Conservation (phyloP, 2,329 filamentous ascomycete genomes). For the Phoma sp. region DNA sequence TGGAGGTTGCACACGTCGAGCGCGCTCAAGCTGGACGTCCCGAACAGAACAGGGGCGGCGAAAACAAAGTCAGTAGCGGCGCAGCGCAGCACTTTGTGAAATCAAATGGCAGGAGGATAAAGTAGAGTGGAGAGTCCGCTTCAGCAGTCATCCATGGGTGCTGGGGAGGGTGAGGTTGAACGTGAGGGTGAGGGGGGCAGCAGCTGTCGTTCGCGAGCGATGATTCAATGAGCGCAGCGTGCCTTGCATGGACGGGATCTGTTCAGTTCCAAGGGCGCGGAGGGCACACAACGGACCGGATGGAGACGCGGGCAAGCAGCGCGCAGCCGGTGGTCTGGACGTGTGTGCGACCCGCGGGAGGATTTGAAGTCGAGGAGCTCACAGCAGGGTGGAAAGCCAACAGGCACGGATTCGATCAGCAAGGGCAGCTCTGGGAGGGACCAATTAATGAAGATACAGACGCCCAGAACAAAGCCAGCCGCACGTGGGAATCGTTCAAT, state of each 20-base stretch:
- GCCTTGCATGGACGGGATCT: slow-evolving; percentile 45
- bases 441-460: slow-evolving; percentile 38
- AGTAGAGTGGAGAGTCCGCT: slow-evolving; percentile 1
- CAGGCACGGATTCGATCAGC: slow-evolving; percentile 19
- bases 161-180: slow-evolving; percentile 18
- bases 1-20: slow-evolving; percentile 34
- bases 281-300: slow-evolving; percentile 26
- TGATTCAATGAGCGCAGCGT: slow-evolving; percentile 38
- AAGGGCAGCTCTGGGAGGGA: slow-evolving; percentile 22
- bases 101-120: neutral
- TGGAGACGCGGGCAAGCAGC: slow-evolving; percentile 30
- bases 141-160: slow-evolving; percentile 19
- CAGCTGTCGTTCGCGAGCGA: slow-evolving; percentile 29
- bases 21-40: slow-evolving; percentile 22
- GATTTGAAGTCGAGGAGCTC: slow-evolving; percentile 28
- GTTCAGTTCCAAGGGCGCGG: slow-evolving; percentile 32
- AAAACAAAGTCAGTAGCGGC: slow-evolving; percentile 23
- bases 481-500: slow-evolving; percentile 50
- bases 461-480: slow-evolving; percentile 34
- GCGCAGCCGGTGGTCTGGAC: slow-evolving; percentile 36
- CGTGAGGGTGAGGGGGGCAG: slow-evolving; percentile 18
- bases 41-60: slow-evolving; percentile 23
- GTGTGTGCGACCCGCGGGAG: slow-evolving; percentile 37
- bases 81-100: slow-evolving; percentile 3
- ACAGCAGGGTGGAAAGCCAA: slow-evolving; percentile 26